Evolutionary conservation across 2,329 filamentous ascomycete genomes (phyloP).

Genomic region (Hymenoscyphus linearis): DNA sequence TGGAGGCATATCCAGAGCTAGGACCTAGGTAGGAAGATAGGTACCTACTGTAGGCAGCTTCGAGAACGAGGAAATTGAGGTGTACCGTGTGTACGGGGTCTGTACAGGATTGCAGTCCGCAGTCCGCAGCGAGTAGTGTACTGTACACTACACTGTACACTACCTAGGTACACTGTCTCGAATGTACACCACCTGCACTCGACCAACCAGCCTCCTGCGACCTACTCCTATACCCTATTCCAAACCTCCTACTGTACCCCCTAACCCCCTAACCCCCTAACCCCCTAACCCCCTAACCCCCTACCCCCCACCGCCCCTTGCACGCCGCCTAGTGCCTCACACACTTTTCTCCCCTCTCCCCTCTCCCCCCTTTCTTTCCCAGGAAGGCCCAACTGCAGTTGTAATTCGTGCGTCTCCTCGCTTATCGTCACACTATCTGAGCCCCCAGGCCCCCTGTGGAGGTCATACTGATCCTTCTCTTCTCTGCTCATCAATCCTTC

Average conservation of each 20-base stretch:
- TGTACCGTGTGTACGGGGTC: too few species aligned
- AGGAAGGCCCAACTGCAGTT: neutral
- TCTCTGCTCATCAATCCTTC: neutral
- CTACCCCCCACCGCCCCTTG: neutral
- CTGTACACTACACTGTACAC: too few species aligned
- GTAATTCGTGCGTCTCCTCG: conserved; percentile 21
- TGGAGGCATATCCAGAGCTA: neutral
- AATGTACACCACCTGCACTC: too few species aligned
- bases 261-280: too few species aligned
- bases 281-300: too few species aligned
- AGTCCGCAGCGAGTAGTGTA: too few species aligned
- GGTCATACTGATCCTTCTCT: neutral
- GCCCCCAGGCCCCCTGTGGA: neutral
- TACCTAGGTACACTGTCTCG: too few species aligned
- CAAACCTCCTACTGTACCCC: too few species aligned
- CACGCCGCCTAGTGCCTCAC: neutral
- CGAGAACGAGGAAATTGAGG: neutral
- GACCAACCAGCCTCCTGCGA: neutral
- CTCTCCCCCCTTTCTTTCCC: conserved; percentile 1
- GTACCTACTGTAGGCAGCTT: too few species aligned
- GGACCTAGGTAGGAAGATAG: neutral
- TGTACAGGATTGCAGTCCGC: too few species aligned
- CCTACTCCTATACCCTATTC: neutral
- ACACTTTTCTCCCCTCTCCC: neutral
- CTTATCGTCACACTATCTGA: conserved; percentile 24